Conservation (phyloP, 257 asterid genomes). For the Oldenlandia corymbosa region DNA sequence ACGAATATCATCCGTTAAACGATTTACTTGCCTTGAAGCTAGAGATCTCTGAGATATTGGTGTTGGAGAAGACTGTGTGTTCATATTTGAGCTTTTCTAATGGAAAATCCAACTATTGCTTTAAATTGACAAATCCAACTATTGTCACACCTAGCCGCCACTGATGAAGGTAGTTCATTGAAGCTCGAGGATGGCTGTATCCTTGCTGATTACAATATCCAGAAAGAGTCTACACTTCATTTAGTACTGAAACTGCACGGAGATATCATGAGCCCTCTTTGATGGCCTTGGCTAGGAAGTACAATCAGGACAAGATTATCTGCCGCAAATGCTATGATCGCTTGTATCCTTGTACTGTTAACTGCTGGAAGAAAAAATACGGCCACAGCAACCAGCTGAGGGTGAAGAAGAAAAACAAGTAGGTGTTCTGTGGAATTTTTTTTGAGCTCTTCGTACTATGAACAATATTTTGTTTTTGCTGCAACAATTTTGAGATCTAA, state of each 20-base stretch:
- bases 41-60: too few relatives aligned
- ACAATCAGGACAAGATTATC: slow-evolving; percentile 57
- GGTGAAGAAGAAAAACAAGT: slow-evolving; percentile 65
- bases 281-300: slow-evolving; percentile 66
- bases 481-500: background rate
- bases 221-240: slow-evolving; percentile 53
- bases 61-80: too few relatives aligned
- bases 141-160: too few relatives aligned
- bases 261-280: slow-evolving; percentile 59
- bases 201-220: too few relatives aligned
- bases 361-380: slow-evolving; percentile 90
- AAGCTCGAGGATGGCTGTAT: too few relatives aligned
- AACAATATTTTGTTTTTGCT: background rate
- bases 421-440: slow-evolving; percentile 8
- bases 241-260: slow-evolving; percentile 73
- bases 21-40: too few relatives aligned
- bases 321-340: slow-evolving; percentile 87
- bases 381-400: slow-evolving; percentile 86
- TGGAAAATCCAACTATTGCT: too few relatives aligned
- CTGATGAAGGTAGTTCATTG: too few relatives aligned
- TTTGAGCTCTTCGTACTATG: background rate
- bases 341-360: slow-evolving; percentile 75
- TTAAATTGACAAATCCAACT: too few relatives aligned
- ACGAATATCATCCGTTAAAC: too few relatives aligned
- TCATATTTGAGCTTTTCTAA: too few relatives aligned